These are phyloP conservation scores for Gymnopilus junonius DNA, from an alignment of 768 basidiomycete species.

Conservation along the genomic window DNA sequence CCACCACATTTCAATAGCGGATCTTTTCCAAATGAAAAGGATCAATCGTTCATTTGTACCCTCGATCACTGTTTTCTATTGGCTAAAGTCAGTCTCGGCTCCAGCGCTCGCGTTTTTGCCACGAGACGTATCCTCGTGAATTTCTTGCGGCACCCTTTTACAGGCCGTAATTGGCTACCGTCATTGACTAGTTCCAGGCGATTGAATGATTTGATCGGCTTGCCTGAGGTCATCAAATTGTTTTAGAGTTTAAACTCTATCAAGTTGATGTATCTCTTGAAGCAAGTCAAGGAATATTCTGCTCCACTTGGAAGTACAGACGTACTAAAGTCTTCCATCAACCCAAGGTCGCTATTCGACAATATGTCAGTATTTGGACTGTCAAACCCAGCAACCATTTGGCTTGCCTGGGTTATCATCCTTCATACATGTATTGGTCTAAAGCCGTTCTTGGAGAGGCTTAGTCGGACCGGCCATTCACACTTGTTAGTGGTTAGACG, in stretches of 20 bases:
- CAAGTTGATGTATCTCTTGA: not conserved
- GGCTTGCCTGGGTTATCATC: not conserved
- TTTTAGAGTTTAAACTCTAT: not conserved
- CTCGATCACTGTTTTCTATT: not conserved
- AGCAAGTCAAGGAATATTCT: not conserved
- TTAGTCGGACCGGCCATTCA: not conserved
- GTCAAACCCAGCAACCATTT: not conserved
- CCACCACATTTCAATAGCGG: not conserved
- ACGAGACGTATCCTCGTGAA: not conserved
- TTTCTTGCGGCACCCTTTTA: not conserved
- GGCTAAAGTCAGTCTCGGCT: not conserved
- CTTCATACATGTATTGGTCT: not conserved
- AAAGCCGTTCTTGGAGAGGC: not conserved
- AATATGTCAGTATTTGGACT: not conserved
- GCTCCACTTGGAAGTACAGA: not conserved
- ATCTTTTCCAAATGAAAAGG: not conserved
- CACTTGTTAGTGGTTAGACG: not conserved
- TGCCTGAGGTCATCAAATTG: not conserved
- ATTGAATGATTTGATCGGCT: not conserved
- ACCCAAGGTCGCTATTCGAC: not conserved
- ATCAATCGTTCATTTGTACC: not conserved
- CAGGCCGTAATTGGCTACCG: not conserved
- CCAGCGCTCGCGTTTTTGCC: not conserved
- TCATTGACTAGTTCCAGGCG: not conserved
- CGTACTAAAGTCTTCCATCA: not conserved